Evolutionary conservation across 805 yeast species (phyloP), one percentile per base, ranked within the genome.

Genomic region (Nakazawaea wickerhamii): DNA sequence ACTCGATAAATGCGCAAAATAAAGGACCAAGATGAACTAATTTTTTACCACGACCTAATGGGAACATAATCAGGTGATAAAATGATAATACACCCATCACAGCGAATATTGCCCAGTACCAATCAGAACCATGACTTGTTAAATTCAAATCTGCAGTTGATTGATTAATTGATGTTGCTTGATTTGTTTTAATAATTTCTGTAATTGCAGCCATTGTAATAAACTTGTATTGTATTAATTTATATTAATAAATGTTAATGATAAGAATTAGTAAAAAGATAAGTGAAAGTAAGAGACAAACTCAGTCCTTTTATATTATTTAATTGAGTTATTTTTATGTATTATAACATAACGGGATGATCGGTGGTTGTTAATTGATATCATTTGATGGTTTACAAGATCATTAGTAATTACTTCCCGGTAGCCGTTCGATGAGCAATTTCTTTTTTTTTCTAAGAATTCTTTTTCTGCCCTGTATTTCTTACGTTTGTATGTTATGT

Each of bases 81-180:
- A 68, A 21, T 4, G 40, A 54, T n/a, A 67, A 54, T 1, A 67
- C 37, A 15, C 65, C 64, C 50, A 77, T 71, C 30, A 76, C 40
- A 4, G 74, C 57, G 52, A 80, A 78, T 11, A 64, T 80, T 1
- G 85, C 72, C 84, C 84, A 80, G 49, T 74, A 65, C 84, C 84
- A 80, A 56, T 75, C 75, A 7, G 84, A 77, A 55, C 87, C 85
- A 51, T 73, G 76, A 11, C 55, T 47, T 10, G 83, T 78, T 26
- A 80, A 46, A 43, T 70, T 71, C 54, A 77, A 69, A 48, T 76
- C 82, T 39, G 69, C 59, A 15, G 57, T 60, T 5, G 62, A 48
- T 7, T 74, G 72, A 50, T 77, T 77, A 41, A 70, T 50, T 6
- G 49, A 42, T 15, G 73, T 53, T 9, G 73, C 77, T 31, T 67